Evolutionary conservation across 192 early-diverging fungal species (phyloP), one percentile per base, ranked within the genome.

Genomic region (Kappamyces sp.): DNA sequence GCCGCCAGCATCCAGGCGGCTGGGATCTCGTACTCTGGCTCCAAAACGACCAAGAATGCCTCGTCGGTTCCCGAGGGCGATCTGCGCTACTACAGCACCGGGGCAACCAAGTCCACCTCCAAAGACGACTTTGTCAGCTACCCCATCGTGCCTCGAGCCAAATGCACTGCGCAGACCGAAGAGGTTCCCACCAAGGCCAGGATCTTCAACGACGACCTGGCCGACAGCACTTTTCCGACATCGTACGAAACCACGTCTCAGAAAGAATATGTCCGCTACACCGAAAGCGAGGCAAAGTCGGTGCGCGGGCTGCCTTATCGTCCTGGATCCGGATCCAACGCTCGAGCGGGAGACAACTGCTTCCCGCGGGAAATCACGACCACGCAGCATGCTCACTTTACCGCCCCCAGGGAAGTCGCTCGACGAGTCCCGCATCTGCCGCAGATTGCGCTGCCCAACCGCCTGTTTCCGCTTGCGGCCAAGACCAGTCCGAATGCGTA

Each of bases 61-160:
- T 75, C 73, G 3, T 68, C 67, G 2, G 60, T 77, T 36, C 71
- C 71, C 8, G 65, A 52, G 3, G 75, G 75, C 1, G 75, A 77
- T 46, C 34, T 63, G 35, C 33, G 37, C 4, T 51, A 48, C 32
- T 74, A 66, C 55, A 36, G 54, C 10, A 49, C 44, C 13, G 23
- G 35, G 2, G 34, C n/a, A 3, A 40, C 44, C 47, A 23, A 3
- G 6, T 66, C 71, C 10, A 72, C 70, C 13, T 68, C 64, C 1
- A 43, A 47, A 15, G 43, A 42, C 4, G 61, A 51, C 7, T 77
- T 65, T 49, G 53, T 42, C 32, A 50, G 58, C 3, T 66, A 77
- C 41, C 35, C 37, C 5, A 23, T 23, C 23, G 23, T 23, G 23
- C 23, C 23, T 23, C 23, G 23, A 23, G 23, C 23, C 23, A 23